Conservation (phyloP, 805 yeast species). For the Candida odintsovae region DNA sequence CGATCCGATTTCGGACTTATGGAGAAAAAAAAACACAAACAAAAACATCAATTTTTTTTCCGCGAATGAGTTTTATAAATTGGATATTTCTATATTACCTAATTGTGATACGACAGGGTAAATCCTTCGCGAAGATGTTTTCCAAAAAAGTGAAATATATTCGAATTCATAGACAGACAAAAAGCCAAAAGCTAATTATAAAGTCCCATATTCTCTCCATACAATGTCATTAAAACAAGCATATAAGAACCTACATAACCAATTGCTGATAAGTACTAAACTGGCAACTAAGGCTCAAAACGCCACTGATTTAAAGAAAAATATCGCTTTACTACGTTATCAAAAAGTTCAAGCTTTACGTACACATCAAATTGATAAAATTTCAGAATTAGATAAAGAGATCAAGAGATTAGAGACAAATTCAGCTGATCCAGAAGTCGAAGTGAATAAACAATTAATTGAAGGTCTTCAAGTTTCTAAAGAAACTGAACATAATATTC, state of each 20-base stretch:
- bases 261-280: constrained; percentile 19
- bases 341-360: constrained; percentile 22
- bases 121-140: no score
- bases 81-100: no score
- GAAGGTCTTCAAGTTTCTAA: constrained; percentile 13
- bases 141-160: no score
- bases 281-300: constrained; percentile 21
- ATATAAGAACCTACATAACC: constrained; percentile 14
- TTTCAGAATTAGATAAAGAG: constrained; percentile 16
- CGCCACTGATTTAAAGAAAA: constrained; percentile 20
- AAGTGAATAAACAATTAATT: constrained; percentile 8
- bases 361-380: constrained; percentile 14
- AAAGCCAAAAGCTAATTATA: not conserved
- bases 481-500: constrained; percentile 15
- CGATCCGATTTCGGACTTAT: not conserved
- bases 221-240: constrained; percentile 13
- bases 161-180: no score
- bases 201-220: not conserved
- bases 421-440: constrained; percentile 14
- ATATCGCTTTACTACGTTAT: constrained; percentile 20
- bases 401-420: constrained; percentile 13
- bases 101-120: no score
- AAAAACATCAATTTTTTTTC: no score
- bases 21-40: not conserved
- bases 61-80: not conserved